Evolutionary conservation across 2,329 filamentous ascomycete species (phyloP).

Genomic region (Pyrenophora tritici-repentis): DNA sequence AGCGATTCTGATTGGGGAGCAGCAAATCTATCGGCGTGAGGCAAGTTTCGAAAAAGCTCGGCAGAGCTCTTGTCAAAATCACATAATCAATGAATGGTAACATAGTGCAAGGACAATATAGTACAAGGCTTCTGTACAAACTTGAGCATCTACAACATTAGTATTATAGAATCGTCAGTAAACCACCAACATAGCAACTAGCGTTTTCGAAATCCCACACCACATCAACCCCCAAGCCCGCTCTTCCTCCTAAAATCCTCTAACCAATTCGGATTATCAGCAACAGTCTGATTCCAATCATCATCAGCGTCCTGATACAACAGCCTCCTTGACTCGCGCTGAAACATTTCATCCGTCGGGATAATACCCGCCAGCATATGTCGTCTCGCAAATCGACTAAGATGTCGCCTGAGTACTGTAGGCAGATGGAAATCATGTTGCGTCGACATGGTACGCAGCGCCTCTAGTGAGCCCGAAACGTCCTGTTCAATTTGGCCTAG

Average conservation of each 20-base stretch:
- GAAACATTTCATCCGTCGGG: conserved; percentile 56
- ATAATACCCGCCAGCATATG: conserved; percentile 43
- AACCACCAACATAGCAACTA: no score
- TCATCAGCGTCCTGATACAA: conserved; percentile 53
- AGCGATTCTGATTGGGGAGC: no score
- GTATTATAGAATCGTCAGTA: no score
- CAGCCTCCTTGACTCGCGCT: conserved; percentile 51
- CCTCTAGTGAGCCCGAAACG: neutral
- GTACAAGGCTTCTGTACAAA: no score
- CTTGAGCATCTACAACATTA: no score
- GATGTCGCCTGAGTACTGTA: conserved; percentile 50
- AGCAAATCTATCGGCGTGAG: no score
- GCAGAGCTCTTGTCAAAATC: no score
- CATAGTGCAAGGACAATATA: no score
- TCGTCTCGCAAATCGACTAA: conserved; percentile 50
- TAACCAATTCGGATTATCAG: conserved; percentile 19
- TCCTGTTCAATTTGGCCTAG: neutral
- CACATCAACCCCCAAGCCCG: neutral
- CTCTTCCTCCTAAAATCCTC: conserved; percentile 6
- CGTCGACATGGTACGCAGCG: conserved; percentile 7
- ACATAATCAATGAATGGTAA: no score
- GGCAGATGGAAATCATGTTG: conserved; percentile 42
- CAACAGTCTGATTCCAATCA: conserved; percentile 48
- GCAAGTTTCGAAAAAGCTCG: no score
- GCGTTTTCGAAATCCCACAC: no score